Conservation (phyloP, 306 rosid species). For the Dryas drummondii region DNA sequence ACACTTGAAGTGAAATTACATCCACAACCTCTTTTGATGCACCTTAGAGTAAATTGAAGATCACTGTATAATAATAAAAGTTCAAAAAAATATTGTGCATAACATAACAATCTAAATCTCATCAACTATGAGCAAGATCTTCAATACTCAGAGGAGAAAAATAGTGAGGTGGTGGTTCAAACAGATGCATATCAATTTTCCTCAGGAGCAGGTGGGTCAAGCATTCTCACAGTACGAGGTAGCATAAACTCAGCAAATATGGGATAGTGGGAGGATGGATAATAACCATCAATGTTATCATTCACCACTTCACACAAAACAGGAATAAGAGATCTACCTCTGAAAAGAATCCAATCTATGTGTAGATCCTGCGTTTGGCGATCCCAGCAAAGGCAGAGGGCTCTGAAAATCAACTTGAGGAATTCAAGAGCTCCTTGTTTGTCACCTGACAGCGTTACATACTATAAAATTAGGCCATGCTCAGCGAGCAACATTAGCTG, state of each 20-base stretch:
- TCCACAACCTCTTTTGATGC: constrained; percentile 12
- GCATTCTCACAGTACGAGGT: constrained; percentile 82
- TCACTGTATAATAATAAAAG: background rate
- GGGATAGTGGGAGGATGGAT: constrained; percentile 96
- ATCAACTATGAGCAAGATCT: background rate
- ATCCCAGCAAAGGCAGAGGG: constrained; percentile 99
- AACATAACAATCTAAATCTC: constrained; percentile 3
- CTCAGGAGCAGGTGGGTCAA: constrained; percentile 56
- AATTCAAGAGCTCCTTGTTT: constrained; percentile 94
- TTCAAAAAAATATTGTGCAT: background rate
- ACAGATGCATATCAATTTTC: constrained; percentile 43
- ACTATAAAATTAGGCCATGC: constrained; percentile 17
- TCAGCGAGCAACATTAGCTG: constrained; percentile 15
- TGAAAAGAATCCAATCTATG: constrained; percentile 94
- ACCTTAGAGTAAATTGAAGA: constrained; percentile 1
- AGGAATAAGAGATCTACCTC: constrained; percentile 93
- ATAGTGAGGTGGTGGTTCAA: constrained; percentile 4
- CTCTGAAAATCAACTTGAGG: constrained; percentile 83
- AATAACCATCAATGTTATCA: constrained; percentile 75
- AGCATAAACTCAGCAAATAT: constrained; percentile 90
- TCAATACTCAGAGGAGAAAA: background rate
- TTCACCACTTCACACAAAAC: constrained; percentile 88
- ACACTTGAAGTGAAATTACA: constrained; percentile 7
- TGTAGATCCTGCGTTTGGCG: constrained; percentile 98
- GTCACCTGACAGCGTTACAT: constrained; percentile 56